phyloP scores from a whole-genome alignment of 352 stramenopile genomes.

The Pythium oligandrum region DNA sequence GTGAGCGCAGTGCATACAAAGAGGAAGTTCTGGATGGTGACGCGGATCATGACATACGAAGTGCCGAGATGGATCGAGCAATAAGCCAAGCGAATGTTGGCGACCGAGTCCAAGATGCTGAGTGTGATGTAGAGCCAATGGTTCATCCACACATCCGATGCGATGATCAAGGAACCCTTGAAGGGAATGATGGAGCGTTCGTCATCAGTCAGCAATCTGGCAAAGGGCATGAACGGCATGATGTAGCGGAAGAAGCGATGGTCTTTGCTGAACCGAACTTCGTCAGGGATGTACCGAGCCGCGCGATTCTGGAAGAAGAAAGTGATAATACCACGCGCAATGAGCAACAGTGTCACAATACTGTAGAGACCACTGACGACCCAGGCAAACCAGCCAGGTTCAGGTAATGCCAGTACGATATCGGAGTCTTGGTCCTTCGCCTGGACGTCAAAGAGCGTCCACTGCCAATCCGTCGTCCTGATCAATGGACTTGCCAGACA shows the following conservation, averaged over 20 bases:
- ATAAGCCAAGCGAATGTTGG: slow-evolving; percentile 42
- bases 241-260: slow-evolving; percentile 31
- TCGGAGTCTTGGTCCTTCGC: slow-evolving; percentile 30
- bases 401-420: slow-evolving; percentile 38
- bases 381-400: slow-evolving; percentile 30
- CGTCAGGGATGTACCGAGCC: slow-evolving; percentile 37
- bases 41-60: slow-evolving; percentile 46
- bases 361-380: slow-evolving; percentile 34
- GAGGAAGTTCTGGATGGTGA: slow-evolving; percentile 50
- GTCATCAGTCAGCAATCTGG: slow-evolving; percentile 29
- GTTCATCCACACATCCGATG: slow-evolving; percentile 62
- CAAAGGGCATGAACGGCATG: slow-evolving; percentile 38
- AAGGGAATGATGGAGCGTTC: slow-evolving; percentile 38
- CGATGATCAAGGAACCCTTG: slow-evolving; percentile 46
- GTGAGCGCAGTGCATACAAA: slow-evolving; percentile 49
- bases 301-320: slow-evolving; percentile 30
- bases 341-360: slow-evolving; percentile 41
- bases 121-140: slow-evolving; percentile 62
- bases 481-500: slow-evolving; percentile 37
- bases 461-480: slow-evolving; percentile 35
- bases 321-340: slow-evolving; percentile 36
- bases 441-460: slow-evolving; percentile 40
- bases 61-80: slow-evolving; percentile 38
- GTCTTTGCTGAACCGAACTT: slow-evolving; percentile 29
- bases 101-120: slow-evolving; percentile 45